Evolutionary conservation across 345 rosid genomes (phyloP), one percentile per base, ranked within the genome.

Genomic region (Carallia brachiata): DNA sequence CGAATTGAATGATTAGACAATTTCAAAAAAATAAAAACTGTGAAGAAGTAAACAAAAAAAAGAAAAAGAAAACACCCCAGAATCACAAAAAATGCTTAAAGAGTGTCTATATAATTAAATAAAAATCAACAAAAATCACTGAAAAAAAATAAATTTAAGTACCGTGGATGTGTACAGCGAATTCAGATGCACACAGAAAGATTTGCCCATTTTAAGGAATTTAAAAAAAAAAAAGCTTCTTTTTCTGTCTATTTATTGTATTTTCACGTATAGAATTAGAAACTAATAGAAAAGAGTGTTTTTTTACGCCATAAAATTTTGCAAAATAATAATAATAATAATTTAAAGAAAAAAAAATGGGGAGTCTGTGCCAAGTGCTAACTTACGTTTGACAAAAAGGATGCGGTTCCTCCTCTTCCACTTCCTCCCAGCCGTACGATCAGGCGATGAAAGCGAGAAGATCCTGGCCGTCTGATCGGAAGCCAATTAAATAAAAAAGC

Each of bases 401-500:
- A 71, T 12, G 16, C 50, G 16, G 5, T 4, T 44, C 50, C 16
- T 44, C 50, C 16, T 44, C 16, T 16, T 44, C 50, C 50, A 32
- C 34, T 32, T 32, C 73, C 70, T 44, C 77, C 79, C 48, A 57
- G 74, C 74, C 81, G 85, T 74, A 80, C 70, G 87, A 82, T 75
- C 53, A n/a, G 52, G 69, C 36, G 60, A 58, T 27, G 52, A 55
- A 63, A 7, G 62, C 62, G 71, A 78, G 71, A 74, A 78, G 85
- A 81, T 80, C 78, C 68, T 62, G 69, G 72, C 79, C 80, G 88
- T 73, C 77, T 60, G 78, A 74, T 83, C 13, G 15, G 50, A 44
- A 44, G 12, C 50, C 12, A 44, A 44, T 32, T 32, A 32, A 69
- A 7, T 16, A 60, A 19, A 58, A 44, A 15, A 12, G 39, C 6